Percentiles rank a stretch among this genome's conserved stretches.
Conservation (phyloP, 495 filamentous ascomycete species). For the Neurospora sp. region DNA sequence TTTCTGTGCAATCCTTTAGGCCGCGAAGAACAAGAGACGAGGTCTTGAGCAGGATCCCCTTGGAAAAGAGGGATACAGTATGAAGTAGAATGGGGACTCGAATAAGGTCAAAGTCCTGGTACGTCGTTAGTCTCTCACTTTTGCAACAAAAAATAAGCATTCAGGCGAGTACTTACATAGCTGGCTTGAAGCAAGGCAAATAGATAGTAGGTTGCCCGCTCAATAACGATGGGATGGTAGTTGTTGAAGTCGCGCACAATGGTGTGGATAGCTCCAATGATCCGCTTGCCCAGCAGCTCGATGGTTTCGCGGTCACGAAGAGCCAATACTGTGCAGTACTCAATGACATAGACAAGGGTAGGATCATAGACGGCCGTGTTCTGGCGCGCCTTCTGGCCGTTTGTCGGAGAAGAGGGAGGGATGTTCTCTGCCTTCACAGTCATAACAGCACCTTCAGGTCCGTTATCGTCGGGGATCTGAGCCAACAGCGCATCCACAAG, state of each 20-base stretch:
- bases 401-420: conserved; percentile 39
- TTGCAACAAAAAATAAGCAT: not conserved
- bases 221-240: conserved; percentile 70
- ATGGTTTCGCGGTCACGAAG: conserved; percentile 67
- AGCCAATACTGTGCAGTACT: conserved; percentile 77
- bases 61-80: conserved; percentile 76
- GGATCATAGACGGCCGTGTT: conserved; percentile 70
- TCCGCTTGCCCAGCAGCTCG: conserved; percentile 58
- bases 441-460: conserved; percentile 58
- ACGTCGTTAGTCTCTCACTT: conserved; percentile 10
- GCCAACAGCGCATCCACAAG: conserved; percentile 65
- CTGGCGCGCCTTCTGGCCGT: conserved; percentile 43
- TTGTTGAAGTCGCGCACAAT: conserved; percentile 69
- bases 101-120: conserved; percentile 80
- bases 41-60: conserved; percentile 63
- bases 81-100: conserved; percentile 89
- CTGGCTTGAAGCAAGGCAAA: conserved; percentile 74
- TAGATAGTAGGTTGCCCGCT: conserved; percentile 77
- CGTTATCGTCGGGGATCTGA: conserved; percentile 78
- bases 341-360: conserved; percentile 74
- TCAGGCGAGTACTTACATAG: conserved; percentile 53
- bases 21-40: conserved; percentile 68
- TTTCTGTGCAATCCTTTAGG: conserved; percentile 65
- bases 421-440: conserved; percentile 77
- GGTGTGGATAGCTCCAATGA: conserved; percentile 69